Evolutionary conservation across 495 filamentous ascomycete genomes (phyloP), one percentile per base, ranked within the genome.

Genomic region (Penicillium paradoxum): DNA sequence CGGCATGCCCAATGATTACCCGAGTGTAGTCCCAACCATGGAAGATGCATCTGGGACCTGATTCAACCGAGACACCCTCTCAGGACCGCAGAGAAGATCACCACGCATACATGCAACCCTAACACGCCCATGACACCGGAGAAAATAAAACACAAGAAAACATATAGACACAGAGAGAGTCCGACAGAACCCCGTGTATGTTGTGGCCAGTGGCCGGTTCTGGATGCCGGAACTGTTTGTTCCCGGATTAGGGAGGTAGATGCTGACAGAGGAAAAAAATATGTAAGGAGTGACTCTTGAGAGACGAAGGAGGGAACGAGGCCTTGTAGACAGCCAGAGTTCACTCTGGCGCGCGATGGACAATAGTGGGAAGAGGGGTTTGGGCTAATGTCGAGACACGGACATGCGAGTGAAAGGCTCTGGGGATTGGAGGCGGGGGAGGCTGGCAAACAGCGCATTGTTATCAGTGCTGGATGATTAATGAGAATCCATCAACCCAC

Each of bases 401-500:
- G 6, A 9, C 4, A 41, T 41, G 7, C 22, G 30, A 27, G 13
- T 2, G 38, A 27, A 3, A 29, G 22, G 19, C 13, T 4, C 8
- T 0, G 5, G 43, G 19, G n/a, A 14, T 2, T 6, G 29, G 25
- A 42, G 19, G 14, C 8, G n/a, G 11, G 33, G n/a, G 14, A 17
- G n/a, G n/a, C n/a, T 17, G 21, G 17, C 48, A 29, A 19, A 46
- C 11, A 53, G 42, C 14, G 18, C 10, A 8, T 2, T 7, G 39
- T 13, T 27, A 43, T 71, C 76, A 77, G 84, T 73, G 83, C 33
- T 85, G 83, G 59, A 96, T 88, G 62, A 98, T 85, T 46, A 97
- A 75, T 19, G 86, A 86, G 64, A 98, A 91, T 0, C 89, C 89
- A 69, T 97, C 91, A 25, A 98, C 64, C 89, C 89, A 97, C 51